Conservation (phyloP, 2,329 filamentous ascomycete genomes). For the Xylaria sp. region DNA sequence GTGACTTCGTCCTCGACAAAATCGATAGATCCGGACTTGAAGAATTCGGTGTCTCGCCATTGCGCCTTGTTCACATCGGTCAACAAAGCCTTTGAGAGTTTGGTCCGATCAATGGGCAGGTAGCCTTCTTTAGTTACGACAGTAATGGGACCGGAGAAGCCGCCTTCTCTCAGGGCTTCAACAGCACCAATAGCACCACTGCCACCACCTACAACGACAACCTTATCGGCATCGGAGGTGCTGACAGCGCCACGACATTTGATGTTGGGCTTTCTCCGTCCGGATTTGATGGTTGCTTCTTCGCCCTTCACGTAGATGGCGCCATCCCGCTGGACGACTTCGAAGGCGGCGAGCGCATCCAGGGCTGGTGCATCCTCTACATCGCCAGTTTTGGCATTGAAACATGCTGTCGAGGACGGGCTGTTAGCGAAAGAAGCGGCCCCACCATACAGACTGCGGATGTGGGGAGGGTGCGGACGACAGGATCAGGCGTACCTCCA, state of each 20-base stretch:
- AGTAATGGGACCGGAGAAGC: slow-evolving; percentile 82
- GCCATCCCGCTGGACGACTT: slow-evolving; percentile 81
- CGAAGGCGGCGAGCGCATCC: slow-evolving; percentile 85
- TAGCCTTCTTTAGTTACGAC: slow-evolving; percentile 86
- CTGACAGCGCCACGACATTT: slow-evolving; percentile 69
- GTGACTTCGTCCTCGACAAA: slow-evolving; percentile 73
- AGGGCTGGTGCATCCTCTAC: slow-evolving; percentile 94
- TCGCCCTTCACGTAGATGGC: slow-evolving; percentile 86
- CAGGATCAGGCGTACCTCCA: slow-evolving; percentile 71
- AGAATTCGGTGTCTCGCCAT: slow-evolving; percentile 81
- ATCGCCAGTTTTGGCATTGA: slow-evolving; percentile 87
- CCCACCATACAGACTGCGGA: neutral
- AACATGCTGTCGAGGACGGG: slow-evolving; percentile 74
- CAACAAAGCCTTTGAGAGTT: slow-evolving; percentile 92
- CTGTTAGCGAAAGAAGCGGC: slow-evolving; percentile 26
- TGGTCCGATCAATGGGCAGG: slow-evolving; percentile 90
- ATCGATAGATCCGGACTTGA: slow-evolving; percentile 69
- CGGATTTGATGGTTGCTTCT: slow-evolving; percentile 79
- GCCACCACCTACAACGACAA: slow-evolving; percentile 90
- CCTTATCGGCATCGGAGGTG: slow-evolving; percentile 65
- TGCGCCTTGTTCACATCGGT: slow-evolving; percentile 82
- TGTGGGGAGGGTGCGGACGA: neutral
- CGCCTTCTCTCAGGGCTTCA: slow-evolving; percentile 83
- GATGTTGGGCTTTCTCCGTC: slow-evolving; percentile 77
- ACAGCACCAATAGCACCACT: slow-evolving; percentile 84